Conservation (phyloP, 2,329 filamentous ascomycete genomes). For the Ascochyta fabae region DNA sequence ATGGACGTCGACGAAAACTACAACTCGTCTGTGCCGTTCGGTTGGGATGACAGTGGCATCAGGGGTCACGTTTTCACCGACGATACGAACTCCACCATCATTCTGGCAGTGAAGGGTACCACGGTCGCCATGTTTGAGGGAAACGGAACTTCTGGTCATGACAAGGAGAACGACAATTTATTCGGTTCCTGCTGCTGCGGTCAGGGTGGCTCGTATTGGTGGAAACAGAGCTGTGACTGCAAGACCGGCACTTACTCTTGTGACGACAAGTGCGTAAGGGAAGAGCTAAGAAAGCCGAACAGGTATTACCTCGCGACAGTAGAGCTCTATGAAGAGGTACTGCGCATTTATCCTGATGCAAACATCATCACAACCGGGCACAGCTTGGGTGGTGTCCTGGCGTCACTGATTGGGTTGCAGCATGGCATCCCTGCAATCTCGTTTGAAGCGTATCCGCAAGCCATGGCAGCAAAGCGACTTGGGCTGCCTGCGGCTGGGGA, state of each 20-base stretch:
- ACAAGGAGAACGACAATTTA: slow-evolving; percentile 48
- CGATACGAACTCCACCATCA: slow-evolving; percentile 41
- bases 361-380: slow-evolving; percentile 46
- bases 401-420: slow-evolving; percentile 43
- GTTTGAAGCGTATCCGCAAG: slow-evolving; percentile 47
- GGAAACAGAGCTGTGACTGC: slow-evolving; percentile 46
- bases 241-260: slow-evolving; percentile 45
- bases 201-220: slow-evolving; percentile 45
- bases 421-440: slow-evolving; percentile 43
- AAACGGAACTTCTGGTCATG: slow-evolving; percentile 44
- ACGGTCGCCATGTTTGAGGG: slow-evolving; percentile 47
- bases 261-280: slow-evolving; percentile 42
- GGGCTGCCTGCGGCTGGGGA: slow-evolving; percentile 40
- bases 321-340: slow-evolving; percentile 43
- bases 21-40: slow-evolving; percentile 43
- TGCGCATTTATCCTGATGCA: slow-evolving; percentile 41
- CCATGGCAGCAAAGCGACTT: slow-evolving; percentile 42
- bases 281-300: slow-evolving; percentile 42
- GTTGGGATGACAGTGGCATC: slow-evolving; percentile 48
- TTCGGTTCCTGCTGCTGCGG: slow-evolving; percentile 47
- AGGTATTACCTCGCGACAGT: slow-evolving; percentile 42
- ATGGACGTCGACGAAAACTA: slow-evolving; percentile 41
- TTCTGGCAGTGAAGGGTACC: slow-evolving; percentile 45
- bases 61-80: slow-evolving; percentile 47
- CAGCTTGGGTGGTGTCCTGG: slow-evolving; percentile 45